These are phyloP conservation scores for Taphrina deformans DNA, from an alignment of 1,139 yeast genomes.

Conservation along the genomic window DNA sequence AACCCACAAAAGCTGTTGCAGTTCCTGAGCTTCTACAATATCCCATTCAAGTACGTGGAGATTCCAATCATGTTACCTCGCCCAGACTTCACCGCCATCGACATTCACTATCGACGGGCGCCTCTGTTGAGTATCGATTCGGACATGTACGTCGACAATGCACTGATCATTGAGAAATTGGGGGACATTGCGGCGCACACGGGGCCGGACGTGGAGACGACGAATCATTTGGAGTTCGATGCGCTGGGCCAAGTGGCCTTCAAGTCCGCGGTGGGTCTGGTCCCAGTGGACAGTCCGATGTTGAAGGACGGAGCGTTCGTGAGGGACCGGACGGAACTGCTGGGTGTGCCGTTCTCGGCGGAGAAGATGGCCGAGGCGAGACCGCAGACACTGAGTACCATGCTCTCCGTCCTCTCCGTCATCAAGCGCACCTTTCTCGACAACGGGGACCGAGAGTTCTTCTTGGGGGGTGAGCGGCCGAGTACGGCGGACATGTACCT, in stretches of 20 bases:
- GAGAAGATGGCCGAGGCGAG: conserved; percentile 1
- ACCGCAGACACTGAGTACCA: neutral
- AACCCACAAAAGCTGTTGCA: conserved; percentile 16
- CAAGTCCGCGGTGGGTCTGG: conserved; percentile 9
- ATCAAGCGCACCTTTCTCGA: neutral
- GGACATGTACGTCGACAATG: conserved; percentile 26
- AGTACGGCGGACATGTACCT: conserved; percentile 30
- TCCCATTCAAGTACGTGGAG: conserved; percentile 25
- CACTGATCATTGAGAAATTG: conserved; percentile 23
- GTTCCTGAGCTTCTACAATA: neutral
- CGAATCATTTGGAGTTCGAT: conserved; percentile 14
- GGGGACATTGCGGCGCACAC: conserved; percentile 24
- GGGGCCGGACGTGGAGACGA: conserved; percentile 8
- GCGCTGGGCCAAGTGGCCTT: conserved; percentile 3
- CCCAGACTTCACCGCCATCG: conserved; percentile 19
- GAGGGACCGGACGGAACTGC: conserved; percentile 18
- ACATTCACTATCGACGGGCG: conserved; percentile 19
- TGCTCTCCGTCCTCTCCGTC: conserved; percentile 10
- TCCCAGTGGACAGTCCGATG: neutral
- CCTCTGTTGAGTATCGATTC: conserved; percentile 28
- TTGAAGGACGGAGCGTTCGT: conserved; percentile 18
- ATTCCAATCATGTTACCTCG: conserved; percentile 19
- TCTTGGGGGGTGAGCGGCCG: conserved; percentile 24
- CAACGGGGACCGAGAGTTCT: neutral
- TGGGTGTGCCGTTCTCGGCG: conserved; percentile 11